A percentile compares a stretch with the other conserved stretches of the same genome.
Evolutionary conservation across 2,329 filamentous ascomycete species (phyloP).

Genomic region (Didymella pinodella): DNA sequence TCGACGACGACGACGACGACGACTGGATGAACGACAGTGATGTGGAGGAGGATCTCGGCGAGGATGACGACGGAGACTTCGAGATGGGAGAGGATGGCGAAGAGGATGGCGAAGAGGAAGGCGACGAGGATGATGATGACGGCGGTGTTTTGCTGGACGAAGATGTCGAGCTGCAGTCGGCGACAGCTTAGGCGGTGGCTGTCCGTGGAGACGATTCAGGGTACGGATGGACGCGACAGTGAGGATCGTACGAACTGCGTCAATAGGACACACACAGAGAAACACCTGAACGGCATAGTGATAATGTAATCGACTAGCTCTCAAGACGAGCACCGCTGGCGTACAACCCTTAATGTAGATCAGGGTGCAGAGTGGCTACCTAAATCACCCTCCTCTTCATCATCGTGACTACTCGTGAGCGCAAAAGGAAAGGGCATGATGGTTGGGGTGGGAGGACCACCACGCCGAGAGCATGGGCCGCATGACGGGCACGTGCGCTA

Average conservation of each 20-base stretch:
- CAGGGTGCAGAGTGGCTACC: too few relatives aligned
- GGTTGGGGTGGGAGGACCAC: neutral
- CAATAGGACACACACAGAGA: neutral
- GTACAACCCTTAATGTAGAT: neutral
- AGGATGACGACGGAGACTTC: conserved; percentile 10
- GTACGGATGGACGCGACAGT: neutral
- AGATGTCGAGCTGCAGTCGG: neutral
- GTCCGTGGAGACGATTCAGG: neutral
- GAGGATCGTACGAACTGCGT: neutral
- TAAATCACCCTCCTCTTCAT: too few relatives aligned
- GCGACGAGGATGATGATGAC: conserved; percentile 15
- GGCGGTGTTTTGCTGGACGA: conserved; percentile 6
- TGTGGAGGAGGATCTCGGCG: conserved; percentile 21
- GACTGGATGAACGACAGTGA: conserved; percentile 19
- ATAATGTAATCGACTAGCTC: neutral
- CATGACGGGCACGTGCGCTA: too few relatives aligned
- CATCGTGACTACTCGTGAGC: too few relatives aligned
- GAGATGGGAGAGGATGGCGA: conserved; percentile 16
- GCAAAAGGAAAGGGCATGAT: neutral
- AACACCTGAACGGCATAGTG: neutral
- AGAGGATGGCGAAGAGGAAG: conserved; percentile 9
- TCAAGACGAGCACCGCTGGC: neutral
- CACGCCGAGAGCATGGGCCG: neutral
- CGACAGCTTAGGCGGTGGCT: neutral
- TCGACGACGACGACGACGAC: conserved; percentile 12